These are phyloP conservation scores for Chrysosporium keratinophilum DNA, from an alignment of 2,329 filamentous ascomycete genomes.

Conservation along the genomic window DNA sequence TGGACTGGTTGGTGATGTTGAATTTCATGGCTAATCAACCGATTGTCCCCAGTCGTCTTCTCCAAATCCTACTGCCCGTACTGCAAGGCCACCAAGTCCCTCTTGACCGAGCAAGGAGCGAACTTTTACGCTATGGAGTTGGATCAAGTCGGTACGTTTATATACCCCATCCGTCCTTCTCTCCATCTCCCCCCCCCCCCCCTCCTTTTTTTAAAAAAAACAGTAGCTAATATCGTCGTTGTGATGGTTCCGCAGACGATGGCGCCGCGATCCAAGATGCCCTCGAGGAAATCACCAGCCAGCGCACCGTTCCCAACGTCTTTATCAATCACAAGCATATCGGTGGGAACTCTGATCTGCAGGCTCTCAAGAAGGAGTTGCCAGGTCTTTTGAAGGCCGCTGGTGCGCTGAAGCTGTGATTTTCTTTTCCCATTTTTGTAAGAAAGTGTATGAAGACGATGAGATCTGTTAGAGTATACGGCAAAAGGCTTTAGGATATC, in stretches of 20 bases:
- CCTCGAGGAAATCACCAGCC: constrained; percentile 66
- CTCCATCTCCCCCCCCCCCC: background rate
- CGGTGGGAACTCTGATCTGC: constrained; percentile 86
- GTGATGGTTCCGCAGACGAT: constrained; percentile 50
- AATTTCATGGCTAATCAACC: background rate
- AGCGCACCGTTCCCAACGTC: constrained; percentile 90
- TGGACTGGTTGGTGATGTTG: too few species aligned
- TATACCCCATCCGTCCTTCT: background rate
- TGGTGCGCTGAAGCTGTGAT: constrained; percentile 44
- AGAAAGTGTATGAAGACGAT: too few species aligned
- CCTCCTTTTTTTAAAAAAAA: constrained; percentile 1
- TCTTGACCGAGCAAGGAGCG: constrained; percentile 59
- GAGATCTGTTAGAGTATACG: too few species aligned
- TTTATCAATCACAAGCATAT: constrained; percentile 88
- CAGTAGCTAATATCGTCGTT: background rate
- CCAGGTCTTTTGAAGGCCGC: constrained; percentile 54
- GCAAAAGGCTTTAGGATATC: too few species aligned
- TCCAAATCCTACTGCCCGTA: constrained; percentile 96
- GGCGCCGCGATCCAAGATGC: constrained; percentile 73
- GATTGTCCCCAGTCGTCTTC: constrained; percentile 64
- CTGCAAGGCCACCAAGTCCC: constrained; percentile 68
- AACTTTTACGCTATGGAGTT: constrained; percentile 71
- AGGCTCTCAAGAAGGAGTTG: constrained; percentile 55
- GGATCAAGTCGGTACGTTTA: constrained; percentile 63
- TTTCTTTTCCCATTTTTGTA: too few species aligned